Percentiles rank a stretch among this genome's conserved stretches.
phyloP scores from a whole-genome alignment of 2,329 filamentous ascomycete genomes.

The Aspergillus felis region DNA sequence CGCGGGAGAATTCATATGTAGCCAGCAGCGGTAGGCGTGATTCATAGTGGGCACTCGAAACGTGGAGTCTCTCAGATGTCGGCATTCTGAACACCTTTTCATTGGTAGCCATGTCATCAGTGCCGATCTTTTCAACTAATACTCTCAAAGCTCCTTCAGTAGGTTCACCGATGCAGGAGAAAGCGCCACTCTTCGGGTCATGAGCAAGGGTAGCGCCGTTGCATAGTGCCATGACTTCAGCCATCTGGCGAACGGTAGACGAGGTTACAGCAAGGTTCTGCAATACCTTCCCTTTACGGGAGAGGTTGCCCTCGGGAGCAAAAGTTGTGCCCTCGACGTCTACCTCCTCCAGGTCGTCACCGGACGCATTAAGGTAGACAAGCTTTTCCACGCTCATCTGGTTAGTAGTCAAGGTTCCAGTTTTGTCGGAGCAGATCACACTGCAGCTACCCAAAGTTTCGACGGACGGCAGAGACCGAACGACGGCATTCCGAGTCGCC shows the following conservation, averaged over 20 bases:
- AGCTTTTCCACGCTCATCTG: constrained; percentile 98
- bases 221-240: constrained; percentile 68
- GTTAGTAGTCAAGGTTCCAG: constrained; percentile 95
- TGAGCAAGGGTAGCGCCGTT: constrained; percentile 84
- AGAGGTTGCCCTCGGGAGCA: constrained; percentile 73
- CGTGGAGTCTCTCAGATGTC: constrained; percentile 65
- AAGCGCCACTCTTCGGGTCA: constrained; percentile 69
- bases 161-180: constrained; percentile 83
- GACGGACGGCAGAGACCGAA: constrained; percentile 91
- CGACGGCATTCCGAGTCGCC: constrained; percentile 97
- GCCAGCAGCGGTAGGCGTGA: constrained; percentile 68
- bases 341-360: constrained; percentile 73
- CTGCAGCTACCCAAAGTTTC: constrained; percentile 98
- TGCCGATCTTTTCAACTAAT: constrained; percentile 90
- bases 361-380: constrained; percentile 73
- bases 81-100: constrained; percentile 46
- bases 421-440: constrained; percentile 99
- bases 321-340: constrained; percentile 93
- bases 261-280: constrained; percentile 67
- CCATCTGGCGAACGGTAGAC: constrained; percentile 73
- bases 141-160: constrained; percentile 92
- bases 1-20: constrained; percentile 94
- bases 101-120: constrained; percentile 62
- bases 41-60: constrained; percentile 82
- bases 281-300: constrained; percentile 63